phyloP scores from a whole-genome alignment of 805 yeast species.

The Ogataea parapolymorpha region DNA sequence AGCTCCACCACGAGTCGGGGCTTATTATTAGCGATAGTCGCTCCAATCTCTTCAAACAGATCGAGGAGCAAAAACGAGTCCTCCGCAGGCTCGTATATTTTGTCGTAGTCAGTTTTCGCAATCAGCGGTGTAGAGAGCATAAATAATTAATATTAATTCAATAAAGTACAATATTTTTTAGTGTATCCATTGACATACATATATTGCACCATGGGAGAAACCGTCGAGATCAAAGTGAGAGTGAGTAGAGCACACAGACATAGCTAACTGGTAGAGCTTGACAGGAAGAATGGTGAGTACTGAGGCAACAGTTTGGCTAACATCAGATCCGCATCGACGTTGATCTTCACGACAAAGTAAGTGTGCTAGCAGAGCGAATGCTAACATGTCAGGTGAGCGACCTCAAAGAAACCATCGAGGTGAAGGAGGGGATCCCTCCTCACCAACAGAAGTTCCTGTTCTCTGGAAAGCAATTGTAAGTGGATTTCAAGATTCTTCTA shows the following conservation, averaged over 20 bases:
- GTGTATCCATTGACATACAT: background rate
- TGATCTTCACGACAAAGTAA: slow-evolving; percentile 61
- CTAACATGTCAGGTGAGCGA: slow-evolving; percentile 40
- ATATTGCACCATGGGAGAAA: slow-evolving; percentile 3
- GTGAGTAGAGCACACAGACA: slow-evolving; percentile 19
- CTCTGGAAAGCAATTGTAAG: slow-evolving; percentile 86
- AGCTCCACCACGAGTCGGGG: slow-evolving; percentile 68
- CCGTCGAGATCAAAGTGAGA: slow-evolving; percentile 33
- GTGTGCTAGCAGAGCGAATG: slow-evolving; percentile 27
- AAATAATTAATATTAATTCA: background rate
- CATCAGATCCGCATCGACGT: slow-evolving; percentile 64
- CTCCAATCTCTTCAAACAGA: slow-evolving; percentile 61
- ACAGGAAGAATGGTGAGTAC: slow-evolving; percentile 70
- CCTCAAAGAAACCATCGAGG: slow-evolving; percentile 89
- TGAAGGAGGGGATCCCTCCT: slow-evolving; percentile 96
- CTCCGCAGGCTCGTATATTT: slow-evolving; percentile 92
- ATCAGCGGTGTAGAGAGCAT: slow-evolving; percentile 84
- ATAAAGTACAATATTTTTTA: background rate
- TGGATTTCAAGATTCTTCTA: slow-evolving; percentile 13
- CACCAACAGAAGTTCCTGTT: slow-evolving; percentile 88
- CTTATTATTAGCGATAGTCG: slow-evolving; percentile 26
- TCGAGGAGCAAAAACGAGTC: slow-evolving; percentile 86
- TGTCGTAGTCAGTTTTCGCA: slow-evolving; percentile 52
- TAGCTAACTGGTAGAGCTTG: slow-evolving; percentile 44
- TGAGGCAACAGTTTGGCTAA: background rate